phyloP scores from a whole-genome alignment of 2,329 filamentous ascomycete species.

The Neopestalotiopsis clavispora region DNA sequence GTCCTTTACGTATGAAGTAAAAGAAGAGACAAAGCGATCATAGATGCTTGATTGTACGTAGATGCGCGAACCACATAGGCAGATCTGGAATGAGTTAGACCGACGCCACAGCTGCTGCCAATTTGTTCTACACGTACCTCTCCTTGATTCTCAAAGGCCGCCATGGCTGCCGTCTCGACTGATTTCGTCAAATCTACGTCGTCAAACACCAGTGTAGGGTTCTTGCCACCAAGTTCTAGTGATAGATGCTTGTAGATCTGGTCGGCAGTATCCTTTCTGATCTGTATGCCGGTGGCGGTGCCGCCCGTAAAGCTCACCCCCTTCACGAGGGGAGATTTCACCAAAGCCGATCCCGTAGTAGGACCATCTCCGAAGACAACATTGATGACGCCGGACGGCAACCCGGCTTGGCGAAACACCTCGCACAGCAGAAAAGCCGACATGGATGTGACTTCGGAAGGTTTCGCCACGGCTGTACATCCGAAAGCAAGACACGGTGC shows the following conservation, averaged over 20 bases:
- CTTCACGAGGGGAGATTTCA: slow-evolving; percentile 30
- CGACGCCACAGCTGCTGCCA: neutral
- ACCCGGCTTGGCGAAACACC: slow-evolving; percentile 29
- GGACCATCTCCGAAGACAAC: slow-evolving; percentile 38
- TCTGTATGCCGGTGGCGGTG: slow-evolving; percentile 37
- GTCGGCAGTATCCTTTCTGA: slow-evolving; percentile 34
- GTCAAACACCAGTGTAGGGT: slow-evolving; percentile 56
- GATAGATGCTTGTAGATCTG: slow-evolving; percentile 38
- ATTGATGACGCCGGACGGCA: slow-evolving; percentile 37
- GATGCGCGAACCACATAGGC: slow-evolving; percentile 48
- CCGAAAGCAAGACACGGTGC: slow-evolving; percentile 41
- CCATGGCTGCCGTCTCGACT: slow-evolving; percentile 48
- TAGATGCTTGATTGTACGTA: slow-evolving; percentile 54
- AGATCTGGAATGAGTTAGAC: slow-evolving; percentile 27
- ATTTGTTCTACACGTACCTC: slow-evolving; percentile 23
- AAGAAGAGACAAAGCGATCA: slow-evolving; percentile 40
- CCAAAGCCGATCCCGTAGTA: slow-evolving; percentile 35
- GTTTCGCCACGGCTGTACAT: slow-evolving; percentile 40
- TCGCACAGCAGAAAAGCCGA: slow-evolving; percentile 34
- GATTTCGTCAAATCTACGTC: slow-evolving; percentile 58
- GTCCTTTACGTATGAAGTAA: slow-evolving; percentile 26
- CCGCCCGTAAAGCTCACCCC: slow-evolving; percentile 40
- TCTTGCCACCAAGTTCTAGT: slow-evolving; percentile 52
- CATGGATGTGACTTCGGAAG: slow-evolving; percentile 39
- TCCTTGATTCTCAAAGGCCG: slow-evolving; percentile 39